Evolutionary conservation across 139 green algal species (phyloP).

Genomic region (Coelastrella sp.): DNA sequence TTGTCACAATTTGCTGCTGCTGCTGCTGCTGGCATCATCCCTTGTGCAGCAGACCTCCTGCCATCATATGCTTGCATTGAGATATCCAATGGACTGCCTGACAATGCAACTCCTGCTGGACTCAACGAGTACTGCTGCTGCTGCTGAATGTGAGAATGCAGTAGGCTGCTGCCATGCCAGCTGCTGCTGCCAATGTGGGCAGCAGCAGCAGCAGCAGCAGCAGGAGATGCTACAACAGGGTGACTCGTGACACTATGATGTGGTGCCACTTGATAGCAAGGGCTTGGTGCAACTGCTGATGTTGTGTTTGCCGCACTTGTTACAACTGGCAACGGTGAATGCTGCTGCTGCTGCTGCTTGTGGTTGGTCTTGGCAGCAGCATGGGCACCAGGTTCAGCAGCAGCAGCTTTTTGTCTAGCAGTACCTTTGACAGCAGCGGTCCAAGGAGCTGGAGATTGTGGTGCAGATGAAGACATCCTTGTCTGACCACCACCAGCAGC

Average conservation of each 20-base stretch:
- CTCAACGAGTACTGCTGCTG: conserved; percentile 2
- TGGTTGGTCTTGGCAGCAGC: not conserved
- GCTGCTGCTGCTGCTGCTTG: conserved; percentile 4
- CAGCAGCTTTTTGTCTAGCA: not conserved
- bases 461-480: not conserved
- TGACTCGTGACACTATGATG: not conserved
- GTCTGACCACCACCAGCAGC: not conserved
- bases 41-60: too few species aligned
- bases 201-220: not conserved
- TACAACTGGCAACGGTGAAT: not conserved
- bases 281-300: not conserved
- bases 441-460: not conserved
- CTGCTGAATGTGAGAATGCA: not conserved
- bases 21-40: conserved; percentile 21
- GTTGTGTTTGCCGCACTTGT: conserved; percentile 11
- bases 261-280: not conserved
- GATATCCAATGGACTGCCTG: not conserved
- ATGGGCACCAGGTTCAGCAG: not conserved
- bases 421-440: not conserved
- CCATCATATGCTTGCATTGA: not conserved
- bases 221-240: not conserved
- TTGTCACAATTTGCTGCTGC: conserved; percentile 11
- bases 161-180: not conserved
- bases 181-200: not conserved
- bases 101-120: conserved; percentile 23